Evolutionary conservation across 306 rosid genomes (phyloP).

Genomic region (Cucurbita argyrosperma): DNA sequence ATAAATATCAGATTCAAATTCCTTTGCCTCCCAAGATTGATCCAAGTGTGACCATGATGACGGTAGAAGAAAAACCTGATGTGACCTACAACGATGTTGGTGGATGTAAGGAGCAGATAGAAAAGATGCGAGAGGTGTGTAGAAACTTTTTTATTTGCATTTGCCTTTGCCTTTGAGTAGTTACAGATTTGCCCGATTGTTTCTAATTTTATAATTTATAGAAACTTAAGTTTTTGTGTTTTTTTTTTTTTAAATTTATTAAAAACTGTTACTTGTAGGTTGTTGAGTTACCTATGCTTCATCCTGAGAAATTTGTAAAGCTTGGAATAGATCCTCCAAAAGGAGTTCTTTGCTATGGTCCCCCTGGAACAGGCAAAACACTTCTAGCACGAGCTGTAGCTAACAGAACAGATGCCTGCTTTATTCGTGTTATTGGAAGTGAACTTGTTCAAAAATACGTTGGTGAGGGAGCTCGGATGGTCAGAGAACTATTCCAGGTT

Average conservation of each 20-base stretch:
- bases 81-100: constrained; percentile 98
- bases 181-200: neutral
- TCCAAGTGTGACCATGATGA: constrained; percentile 99
- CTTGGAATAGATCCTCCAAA: constrained; percentile 99
- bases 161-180: neutral
- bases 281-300: constrained; percentile 99
- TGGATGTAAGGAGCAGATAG: constrained; percentile 95
- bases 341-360: constrained; percentile 98
- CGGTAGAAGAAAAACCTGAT: constrained; percentile 95
- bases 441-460: constrained; percentile 97
- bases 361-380: constrained; percentile 99
- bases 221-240: neutral
- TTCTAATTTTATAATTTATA: neutral
- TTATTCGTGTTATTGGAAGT: constrained; percentile 97
- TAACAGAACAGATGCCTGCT: constrained; percentile 96
- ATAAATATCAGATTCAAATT: constrained; percentile 96
- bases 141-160: neutral
- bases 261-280: constrained; percentile 33
- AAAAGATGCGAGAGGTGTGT: constrained; percentile 90
- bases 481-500: constrained; percentile 93
- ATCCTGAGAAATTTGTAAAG: constrained; percentile 93
- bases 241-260: no score
- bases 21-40: constrained; percentile 97
- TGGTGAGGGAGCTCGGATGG: constrained; percentile 99
- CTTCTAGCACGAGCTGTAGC: constrained; percentile 98